Conservation (phyloP, 2,329 filamentous ascomycete genomes). For the Zasmidium citrigriseum region DNA sequence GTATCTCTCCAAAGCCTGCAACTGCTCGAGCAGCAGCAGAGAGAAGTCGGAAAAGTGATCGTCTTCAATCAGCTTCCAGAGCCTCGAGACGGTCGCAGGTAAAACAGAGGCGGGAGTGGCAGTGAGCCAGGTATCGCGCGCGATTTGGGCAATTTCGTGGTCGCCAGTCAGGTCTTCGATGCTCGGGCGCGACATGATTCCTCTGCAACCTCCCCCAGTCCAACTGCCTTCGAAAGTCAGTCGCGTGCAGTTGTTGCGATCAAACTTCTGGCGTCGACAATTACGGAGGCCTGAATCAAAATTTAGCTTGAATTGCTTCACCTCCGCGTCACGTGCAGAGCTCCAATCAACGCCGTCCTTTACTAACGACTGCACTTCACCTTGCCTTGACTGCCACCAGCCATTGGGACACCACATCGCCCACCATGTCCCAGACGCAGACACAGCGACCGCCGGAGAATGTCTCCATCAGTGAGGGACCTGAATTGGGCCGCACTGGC, state of each 20-base stretch:
- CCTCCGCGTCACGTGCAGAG: background rate
- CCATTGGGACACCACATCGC: conserved; percentile 12
- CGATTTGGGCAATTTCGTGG: conserved; percentile 66
- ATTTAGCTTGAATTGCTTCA: background rate
- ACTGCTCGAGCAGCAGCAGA: conserved; percentile 79
- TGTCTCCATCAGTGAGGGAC: conserved; percentile 27
- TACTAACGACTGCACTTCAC: conserved; percentile 7
- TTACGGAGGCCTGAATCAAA: background rate
- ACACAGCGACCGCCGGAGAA: conserved; percentile 18
- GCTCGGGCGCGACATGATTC: conserved; percentile 55
- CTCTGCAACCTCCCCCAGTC: background rate
- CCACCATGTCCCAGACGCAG: conserved; percentile 24
- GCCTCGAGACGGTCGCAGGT: conserved; percentile 76
- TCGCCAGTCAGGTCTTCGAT: conserved; percentile 71
- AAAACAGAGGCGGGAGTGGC: conserved; percentile 69
- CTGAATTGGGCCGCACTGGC: conserved; percentile 33
- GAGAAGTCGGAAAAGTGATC: conserved; percentile 76
- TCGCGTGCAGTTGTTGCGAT: background rate
- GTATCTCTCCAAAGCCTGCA: conserved; percentile 90
- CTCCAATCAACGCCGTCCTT: background rate
- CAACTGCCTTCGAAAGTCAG: background rate
- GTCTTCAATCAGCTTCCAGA: conserved; percentile 86
- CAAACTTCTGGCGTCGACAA: background rate
- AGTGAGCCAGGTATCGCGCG: conserved; percentile 79
- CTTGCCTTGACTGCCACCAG: background rate